Percentiles rank a stretch among this genome's conserved stretches.
phyloP scores from a whole-genome alignment of 2,329 filamentous ascomycete species.

The Calonectria ilicicola region DNA sequence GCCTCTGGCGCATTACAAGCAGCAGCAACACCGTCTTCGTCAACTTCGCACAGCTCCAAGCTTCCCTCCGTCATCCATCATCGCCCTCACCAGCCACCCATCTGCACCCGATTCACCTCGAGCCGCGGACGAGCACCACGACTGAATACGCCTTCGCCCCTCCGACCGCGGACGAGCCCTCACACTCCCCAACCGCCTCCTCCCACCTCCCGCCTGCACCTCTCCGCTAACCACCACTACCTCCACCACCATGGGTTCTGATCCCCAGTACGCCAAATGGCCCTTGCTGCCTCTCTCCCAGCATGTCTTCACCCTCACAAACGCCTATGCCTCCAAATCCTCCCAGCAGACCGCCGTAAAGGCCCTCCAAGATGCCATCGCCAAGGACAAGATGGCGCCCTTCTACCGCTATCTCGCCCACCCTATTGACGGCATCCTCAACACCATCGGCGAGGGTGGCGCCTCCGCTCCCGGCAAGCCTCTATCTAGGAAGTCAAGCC shows the following conservation, averaged over 20 bases:
- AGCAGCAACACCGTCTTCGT: constrained; percentile 35
- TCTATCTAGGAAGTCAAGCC: constrained; percentile 75
- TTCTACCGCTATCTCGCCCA: constrained; percentile 88
- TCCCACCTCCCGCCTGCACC: constrained; percentile 40
- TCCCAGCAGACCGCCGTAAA: constrained; percentile 79
- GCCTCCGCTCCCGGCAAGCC: constrained; percentile 66
- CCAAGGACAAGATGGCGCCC: constrained; percentile 87
- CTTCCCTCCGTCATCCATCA: constrained; percentile 42
- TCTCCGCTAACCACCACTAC: constrained; percentile 59
- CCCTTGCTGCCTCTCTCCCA: constrained; percentile 85
- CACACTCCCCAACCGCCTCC: constrained; percentile 9
- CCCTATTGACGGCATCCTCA: constrained; percentile 84
- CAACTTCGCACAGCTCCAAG: constrained; percentile 32
- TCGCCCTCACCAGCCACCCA: constrained; percentile 21
- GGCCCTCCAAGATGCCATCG: constrained; percentile 84
- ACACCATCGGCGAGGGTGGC: constrained; percentile 75
- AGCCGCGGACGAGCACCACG: not conserved
- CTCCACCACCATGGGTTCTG: constrained; percentile 75
- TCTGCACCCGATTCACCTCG: constrained; percentile 13
- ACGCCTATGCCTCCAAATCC: constrained; percentile 75
- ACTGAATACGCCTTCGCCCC: not conserved
- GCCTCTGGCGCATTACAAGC: constrained; percentile 36
- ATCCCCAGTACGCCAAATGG: constrained; percentile 88
- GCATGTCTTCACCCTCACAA: constrained; percentile 89
- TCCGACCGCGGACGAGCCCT: not conserved